A percentile compares a stretch with the other conserved stretches of the same genome.
phyloP scores from a whole-genome alignment of 169 alveolate species.

The Plasmodium cynomolgi region DNA sequence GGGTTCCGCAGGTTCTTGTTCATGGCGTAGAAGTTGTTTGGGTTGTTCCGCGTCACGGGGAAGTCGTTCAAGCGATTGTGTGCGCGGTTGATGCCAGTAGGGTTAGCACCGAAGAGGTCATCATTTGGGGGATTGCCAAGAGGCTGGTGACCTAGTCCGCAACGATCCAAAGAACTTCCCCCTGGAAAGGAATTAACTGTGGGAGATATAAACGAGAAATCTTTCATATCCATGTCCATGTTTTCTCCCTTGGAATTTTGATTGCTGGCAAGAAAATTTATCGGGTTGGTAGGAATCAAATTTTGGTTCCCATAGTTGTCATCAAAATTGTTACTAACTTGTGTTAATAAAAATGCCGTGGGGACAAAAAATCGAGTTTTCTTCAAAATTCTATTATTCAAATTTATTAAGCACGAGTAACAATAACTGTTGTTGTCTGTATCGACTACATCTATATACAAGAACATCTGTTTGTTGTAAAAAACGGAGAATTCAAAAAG shows the following conservation, averaged over 20 bases:
- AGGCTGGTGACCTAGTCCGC: background rate
- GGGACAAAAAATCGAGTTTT: constrained; percentile 29
- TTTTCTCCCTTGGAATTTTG: background rate
- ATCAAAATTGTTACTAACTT: constrained; percentile 1
- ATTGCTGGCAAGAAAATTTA: background rate
- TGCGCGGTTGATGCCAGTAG: background rate
- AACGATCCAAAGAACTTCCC: background rate
- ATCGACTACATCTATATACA: constrained; percentile 32
- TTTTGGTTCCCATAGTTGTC: background rate
- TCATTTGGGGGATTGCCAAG: background rate
- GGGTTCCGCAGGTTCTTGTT: background rate
- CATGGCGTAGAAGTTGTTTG: background rate
- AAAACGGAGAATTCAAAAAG: constrained; percentile 21
- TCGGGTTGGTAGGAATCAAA: background rate
- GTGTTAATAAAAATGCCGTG: constrained; percentile 30
- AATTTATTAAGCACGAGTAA: constrained; percentile 45
- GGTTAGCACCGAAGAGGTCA: background rate
- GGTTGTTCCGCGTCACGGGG: background rate
- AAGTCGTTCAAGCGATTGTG: background rate
- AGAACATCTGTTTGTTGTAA: constrained; percentile 8
- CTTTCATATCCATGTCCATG: background rate
- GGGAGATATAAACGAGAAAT: background rate
- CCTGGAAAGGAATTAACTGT: background rate
- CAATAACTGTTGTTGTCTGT: background rate
- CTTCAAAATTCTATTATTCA: constrained; percentile 39